Conservation (phyloP, 1,139 yeast species). For the Yamadazyma diddensiae region DNA sequence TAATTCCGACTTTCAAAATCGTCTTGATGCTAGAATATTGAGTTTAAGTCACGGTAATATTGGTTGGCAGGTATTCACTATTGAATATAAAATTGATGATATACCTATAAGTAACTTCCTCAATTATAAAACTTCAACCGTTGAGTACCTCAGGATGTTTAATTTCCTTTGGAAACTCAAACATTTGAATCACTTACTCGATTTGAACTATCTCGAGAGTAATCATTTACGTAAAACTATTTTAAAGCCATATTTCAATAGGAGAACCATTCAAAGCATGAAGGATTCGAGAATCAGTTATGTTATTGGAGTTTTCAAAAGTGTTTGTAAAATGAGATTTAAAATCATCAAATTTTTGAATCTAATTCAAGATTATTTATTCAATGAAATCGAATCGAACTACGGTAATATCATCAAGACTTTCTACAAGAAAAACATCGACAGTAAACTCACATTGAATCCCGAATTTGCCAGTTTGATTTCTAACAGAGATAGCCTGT, state of each 20-base stretch:
- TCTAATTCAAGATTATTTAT: slow-evolving; percentile 40
- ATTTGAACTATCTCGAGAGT: slow-evolving; percentile 35
- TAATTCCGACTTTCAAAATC: slow-evolving; percentile 19
- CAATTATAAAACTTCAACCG: slow-evolving; percentile 33
- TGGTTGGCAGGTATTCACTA: slow-evolving; percentile 92
- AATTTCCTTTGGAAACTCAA: slow-evolving; percentile 81
- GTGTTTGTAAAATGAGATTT: slow-evolving; percentile 44
- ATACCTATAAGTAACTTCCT: slow-evolving; percentile 49
- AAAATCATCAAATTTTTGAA: slow-evolving; percentile 46
- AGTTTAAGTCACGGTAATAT: slow-evolving; percentile 60
- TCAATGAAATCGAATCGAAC: slow-evolving; percentile 47
- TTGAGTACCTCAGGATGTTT: slow-evolving; percentile 76
- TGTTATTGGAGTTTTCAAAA: slow-evolving; percentile 33
- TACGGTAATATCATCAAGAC: slow-evolving; percentile 23
- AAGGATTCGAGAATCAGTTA: slow-evolving; percentile 24
- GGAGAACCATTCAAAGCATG: slow-evolving; percentile 9
- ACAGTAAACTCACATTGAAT: slow-evolving; percentile 15
- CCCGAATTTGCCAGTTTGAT: slow-evolving; percentile 11
- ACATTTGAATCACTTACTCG: slow-evolving; percentile 54
- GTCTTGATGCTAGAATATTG: slow-evolving; percentile 80
- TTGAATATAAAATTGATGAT: slow-evolving; percentile 69
- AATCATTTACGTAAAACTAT: slow-evolving; percentile 35
- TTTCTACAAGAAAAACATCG: slow-evolving; percentile 15
- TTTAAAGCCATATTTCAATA: slow-evolving; percentile 19
- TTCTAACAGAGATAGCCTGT: slow-evolving; percentile 14